Evolutionary conservation across 768 basidiomycete species (phyloP).

Genomic region (Naganishia randhawae): DNA sequence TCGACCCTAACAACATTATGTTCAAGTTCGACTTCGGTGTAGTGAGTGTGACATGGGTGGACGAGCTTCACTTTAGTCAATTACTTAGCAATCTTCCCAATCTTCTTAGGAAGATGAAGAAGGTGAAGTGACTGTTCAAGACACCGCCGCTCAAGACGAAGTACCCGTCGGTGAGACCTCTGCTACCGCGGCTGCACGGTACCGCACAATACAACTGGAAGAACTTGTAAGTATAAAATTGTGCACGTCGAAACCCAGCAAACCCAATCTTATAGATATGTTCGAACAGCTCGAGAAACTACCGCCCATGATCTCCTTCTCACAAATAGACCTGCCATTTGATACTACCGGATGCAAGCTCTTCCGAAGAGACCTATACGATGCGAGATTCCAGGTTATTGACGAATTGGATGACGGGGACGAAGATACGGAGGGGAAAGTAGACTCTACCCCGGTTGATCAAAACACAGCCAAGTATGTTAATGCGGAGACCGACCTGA

Average conservation of each 20-base stretch:
- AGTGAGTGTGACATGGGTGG: conserved; percentile 34
- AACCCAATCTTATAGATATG: neutral
- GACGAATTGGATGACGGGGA: conserved; percentile 53
- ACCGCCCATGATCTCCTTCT: conserved; percentile 74
- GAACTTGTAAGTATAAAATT: conserved; percentile 38
- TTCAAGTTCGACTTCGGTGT: conserved; percentile 71
- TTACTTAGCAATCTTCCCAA: conserved; percentile 49
- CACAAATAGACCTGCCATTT: conserved; percentile 62
- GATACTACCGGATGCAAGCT: conserved; percentile 51
- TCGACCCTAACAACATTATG: conserved; percentile 49
- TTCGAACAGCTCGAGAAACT: conserved; percentile 61
- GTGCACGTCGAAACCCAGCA: neutral
- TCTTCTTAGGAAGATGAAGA: conserved; percentile 48
- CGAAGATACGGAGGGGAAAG: conserved; percentile 26
- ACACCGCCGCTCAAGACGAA: conserved; percentile 27
- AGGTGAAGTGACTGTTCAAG: conserved; percentile 20
- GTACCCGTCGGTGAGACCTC: conserved; percentile 32
- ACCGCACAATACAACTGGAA: conserved; percentile 37
- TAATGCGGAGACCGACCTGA: conserved; percentile 80
- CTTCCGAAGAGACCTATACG: conserved; percentile 81
- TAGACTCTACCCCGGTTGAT: conserved; percentile 29
- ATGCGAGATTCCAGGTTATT: conserved; percentile 91
- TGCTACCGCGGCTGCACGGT: conserved; percentile 28
- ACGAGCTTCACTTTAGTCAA: neutral
- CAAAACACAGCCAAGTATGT: conserved; percentile 59